These are phyloP conservation scores for Strobilomyces dryophilus DNA, from an alignment of 768 basidiomycete species.

Conservation along the genomic window DNA sequence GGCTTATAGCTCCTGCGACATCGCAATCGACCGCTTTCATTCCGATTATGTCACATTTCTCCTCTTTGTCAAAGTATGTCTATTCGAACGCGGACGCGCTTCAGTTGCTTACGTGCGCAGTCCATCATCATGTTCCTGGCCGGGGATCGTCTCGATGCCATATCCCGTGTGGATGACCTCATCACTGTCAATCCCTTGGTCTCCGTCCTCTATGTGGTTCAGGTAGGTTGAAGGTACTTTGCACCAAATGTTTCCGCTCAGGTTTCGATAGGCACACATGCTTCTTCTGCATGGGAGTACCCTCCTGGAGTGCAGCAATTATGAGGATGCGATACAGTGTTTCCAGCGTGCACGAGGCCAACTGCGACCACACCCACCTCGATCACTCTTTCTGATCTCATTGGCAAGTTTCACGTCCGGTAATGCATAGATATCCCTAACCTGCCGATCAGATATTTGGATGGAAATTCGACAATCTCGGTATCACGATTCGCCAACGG, in stretches of 20 bases:
- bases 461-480: no score
- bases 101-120: no score
- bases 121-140: conserved; percentile 1
- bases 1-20: neutral
- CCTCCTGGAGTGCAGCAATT: neutral
- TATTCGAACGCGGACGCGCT: neutral
- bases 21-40: no score
- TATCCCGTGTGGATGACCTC: conserved; percentile 2
- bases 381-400: neutral
- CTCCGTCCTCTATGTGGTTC: no score
- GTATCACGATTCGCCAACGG: no score
- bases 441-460: no score
- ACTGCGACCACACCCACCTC: no score
- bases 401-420: neutral
- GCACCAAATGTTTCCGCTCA: neutral
- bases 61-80: neutral
- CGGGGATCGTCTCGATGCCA: conserved; percentile 1
- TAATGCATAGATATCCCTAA: neutral
- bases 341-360: neutral
- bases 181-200: no score
- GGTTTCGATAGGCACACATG: neutral
- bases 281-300: neutral
- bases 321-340: neutral
- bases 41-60: neutral
- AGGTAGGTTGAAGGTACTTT: no score